Evolutionary conservation across 1,284 basidiomycete genomes (phyloP), one percentile per base, ranked within the genome.

Genomic region (Baeospora myosura): DNA sequence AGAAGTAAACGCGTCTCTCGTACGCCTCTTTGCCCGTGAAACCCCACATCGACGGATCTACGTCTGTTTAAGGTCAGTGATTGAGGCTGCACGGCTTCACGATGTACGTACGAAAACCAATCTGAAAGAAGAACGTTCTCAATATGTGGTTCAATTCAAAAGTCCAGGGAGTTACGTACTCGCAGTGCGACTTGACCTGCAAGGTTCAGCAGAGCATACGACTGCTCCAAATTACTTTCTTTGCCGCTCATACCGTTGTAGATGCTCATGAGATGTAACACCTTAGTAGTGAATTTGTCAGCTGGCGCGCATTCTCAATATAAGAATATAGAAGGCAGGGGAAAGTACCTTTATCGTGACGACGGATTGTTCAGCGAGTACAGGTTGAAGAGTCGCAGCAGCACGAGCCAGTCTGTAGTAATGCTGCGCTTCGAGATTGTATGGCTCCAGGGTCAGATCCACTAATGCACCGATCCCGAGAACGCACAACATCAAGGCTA

Each of bases 11-110:
- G 16, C 75, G 65, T 38, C 75, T 63, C 21, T 72, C 70, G 45
- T 77, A 75, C 4, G 66, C 68, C 40, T 76, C 73, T 43, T 65
- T 66, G 14, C 66, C 69, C 37, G 57, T 47, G 44, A 73, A 63
- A 28, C 68, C 64, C 74, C 74, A 77, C 52, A 66, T 60, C 4
- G 68, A 66, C 23, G 74, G 74, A 56, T 78, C 75, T 14, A 74
- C 60, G 56, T 77, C 74, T 77, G 47, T 46, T 41, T 33, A 23
- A n/a, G 8, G 34, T 8, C 11, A 42, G 7, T 23, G 29, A 12
- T n/a, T 24, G 16, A 12, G 28, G 12, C 17, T 26, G 26, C 17
- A 16, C 14, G 2, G 10, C 7, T n/a, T 14, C n/a, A 34, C 11
- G 1, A 33, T 5, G 18, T 24, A 60, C 66, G 26, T 46, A 75